phyloP scores from a whole-genome alignment of 192 early-diverging fungal genomes.

The Pilobolus umbonatus region DNA sequence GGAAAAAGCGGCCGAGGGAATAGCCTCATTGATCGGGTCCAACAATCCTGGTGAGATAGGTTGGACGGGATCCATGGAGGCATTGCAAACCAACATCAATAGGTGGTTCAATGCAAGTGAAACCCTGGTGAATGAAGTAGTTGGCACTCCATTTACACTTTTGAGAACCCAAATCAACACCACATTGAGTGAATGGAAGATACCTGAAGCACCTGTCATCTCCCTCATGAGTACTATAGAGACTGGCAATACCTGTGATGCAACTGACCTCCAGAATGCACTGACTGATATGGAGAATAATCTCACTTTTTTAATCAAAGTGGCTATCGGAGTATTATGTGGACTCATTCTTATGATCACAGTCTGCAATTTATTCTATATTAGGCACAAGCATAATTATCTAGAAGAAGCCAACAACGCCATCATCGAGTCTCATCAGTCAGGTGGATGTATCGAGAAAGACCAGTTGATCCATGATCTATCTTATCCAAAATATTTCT shows the following conservation, averaged over 20 bases:
- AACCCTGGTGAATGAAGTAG: background rate
- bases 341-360: background rate
- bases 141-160: slow-evolving; percentile 8
- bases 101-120: slow-evolving; percentile 11
- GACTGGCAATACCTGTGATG: background rate
- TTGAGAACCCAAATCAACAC: slow-evolving; percentile 11
- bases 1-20: slow-evolving; percentile 14
- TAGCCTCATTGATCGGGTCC: background rate
- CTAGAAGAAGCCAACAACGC: background rate
- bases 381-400: too few relatives aligned
- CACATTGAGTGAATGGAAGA: background rate
- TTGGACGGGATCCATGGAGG: slow-evolving; percentile 12
- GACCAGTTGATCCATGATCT: too few relatives aligned
- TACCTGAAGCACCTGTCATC: background rate
- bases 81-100: background rate
- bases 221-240: background rate
- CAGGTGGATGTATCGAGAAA: too few relatives aligned
- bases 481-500: too few relatives aligned
- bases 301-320: background rate
- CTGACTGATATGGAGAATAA: background rate
- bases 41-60: background rate
- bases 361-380: background rate
- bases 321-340: background rate
- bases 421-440: background rate
- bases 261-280: background rate